Base-by-base conservation (phyloP, 192 early-diverging fungal genomes). In the Endogone sp. region DNA sequence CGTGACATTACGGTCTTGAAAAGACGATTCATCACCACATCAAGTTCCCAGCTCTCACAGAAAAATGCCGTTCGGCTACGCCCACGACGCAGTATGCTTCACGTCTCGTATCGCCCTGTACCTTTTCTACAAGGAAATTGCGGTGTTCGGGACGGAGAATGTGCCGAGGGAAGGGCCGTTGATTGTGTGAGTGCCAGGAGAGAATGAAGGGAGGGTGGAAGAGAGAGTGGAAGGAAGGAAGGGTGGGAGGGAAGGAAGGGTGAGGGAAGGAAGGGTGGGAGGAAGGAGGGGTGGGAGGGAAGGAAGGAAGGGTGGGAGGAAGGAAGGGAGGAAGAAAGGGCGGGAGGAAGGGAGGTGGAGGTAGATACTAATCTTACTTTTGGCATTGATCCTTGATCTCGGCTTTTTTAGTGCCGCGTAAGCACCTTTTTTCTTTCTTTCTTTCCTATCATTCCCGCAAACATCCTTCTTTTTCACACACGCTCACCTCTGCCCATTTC, bases 1-100 rank as follows among this genome's bases (percentile, higher is more conserved):
- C 37, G 37, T 44, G 37, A 44, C 37, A 44, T 4, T 44, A 44
- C 37, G 13, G 13, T 8, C 37, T 44, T 44, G 37, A 44, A 44
- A 44, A 8, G 4, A 44, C 37, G 4, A 13, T 13, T 8, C 4
- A 44, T 4, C 37, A 4, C 37, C 37, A 44, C 13, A 4, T 44
- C 37, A 44, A 44, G 4, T 4, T 13, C 37, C 4, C 37, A 44
- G 4, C 37, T 44, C 37, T 44, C 59, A 60, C 4, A 4, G 8
- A 44, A 60, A 68, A 57, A 81, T 84, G 80, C 77, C 78, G 1
- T 79, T 79, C 71, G 79, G 82, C 63, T 56, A 67, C 55, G 59
- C 63, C 10, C 74, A 82, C 55, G 77, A 79, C 29, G 25, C 74
- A 21, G 57, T 76, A 59, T 32, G 59, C 57, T 68, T 67, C 49